Evolutionary conservation across 805 yeast genomes (phyloP).

Genomic region (Yarrowia alimentaria): DNA sequence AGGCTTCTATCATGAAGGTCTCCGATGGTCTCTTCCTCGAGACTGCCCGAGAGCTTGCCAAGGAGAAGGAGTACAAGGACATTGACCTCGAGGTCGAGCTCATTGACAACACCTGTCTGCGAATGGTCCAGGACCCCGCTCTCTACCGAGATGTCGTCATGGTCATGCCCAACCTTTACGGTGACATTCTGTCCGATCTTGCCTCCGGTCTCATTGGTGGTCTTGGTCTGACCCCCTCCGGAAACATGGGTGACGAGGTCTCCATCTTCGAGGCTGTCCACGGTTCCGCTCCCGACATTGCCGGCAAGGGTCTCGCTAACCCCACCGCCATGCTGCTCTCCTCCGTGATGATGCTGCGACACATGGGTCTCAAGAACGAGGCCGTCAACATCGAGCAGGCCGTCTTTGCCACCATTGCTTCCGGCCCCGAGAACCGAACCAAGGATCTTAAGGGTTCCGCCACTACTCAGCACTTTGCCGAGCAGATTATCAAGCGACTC

Average conservation of each 20-base stretch:
- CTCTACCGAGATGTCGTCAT: slow-evolving; percentile 83
- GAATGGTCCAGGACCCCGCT: slow-evolving; percentile 83
- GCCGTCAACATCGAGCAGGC: slow-evolving; percentile 89
- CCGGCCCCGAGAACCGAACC: slow-evolving; percentile 94
- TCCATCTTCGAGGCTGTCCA: slow-evolving; percentile 99
- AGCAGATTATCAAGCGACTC: slow-evolving; percentile 80
- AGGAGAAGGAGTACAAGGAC: slow-evolving; percentile 91
- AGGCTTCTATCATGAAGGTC: slow-evolving; percentile 96
- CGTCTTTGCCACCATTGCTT: slow-evolving; percentile 81
- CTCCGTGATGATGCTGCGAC: slow-evolving; percentile 98
- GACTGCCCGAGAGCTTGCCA: slow-evolving; percentile 83
- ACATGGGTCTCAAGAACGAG: slow-evolving; percentile 81
- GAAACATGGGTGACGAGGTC: slow-evolving; percentile 98
- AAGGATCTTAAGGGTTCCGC: slow-evolving; percentile 94
- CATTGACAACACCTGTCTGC: slow-evolving; percentile 92
- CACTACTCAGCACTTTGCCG: slow-evolving; percentile 83
- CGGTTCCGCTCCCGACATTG: slow-evolving; percentile 99
- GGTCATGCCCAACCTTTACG: slow-evolving; percentile 99
- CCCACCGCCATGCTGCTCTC: slow-evolving; percentile 96
- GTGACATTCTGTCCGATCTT: slow-evolving; percentile 97
- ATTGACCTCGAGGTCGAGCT: slow-evolving; percentile 79
- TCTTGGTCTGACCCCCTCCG: slow-evolving; percentile 97
- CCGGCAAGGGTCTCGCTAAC: slow-evolving; percentile 98
- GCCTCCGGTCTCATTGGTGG: slow-evolving; percentile 98
- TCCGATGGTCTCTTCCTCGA: slow-evolving; percentile 96